Conservation (phyloP, 768 basidiomycete genomes). For the Clavaria fumosa region DNA sequence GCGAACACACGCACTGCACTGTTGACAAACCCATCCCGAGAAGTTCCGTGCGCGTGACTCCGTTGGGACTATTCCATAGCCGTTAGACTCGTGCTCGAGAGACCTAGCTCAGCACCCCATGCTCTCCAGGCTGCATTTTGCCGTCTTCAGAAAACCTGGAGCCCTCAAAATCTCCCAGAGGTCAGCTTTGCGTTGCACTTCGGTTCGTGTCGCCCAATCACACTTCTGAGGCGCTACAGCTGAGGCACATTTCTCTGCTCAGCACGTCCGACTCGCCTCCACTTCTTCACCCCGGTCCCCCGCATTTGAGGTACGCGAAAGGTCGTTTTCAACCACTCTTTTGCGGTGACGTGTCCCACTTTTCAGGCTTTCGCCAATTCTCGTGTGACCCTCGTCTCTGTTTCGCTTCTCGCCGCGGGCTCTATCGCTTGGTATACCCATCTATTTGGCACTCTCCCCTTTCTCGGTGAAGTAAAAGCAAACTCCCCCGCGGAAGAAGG, state of each 20-base stretch:
- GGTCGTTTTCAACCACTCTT: no score
- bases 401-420: slow-evolving; percentile 65
- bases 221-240: no score
- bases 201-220: no score
- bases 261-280: slow-evolving; percentile 59
- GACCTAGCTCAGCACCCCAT: no score
- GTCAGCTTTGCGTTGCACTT: no score
- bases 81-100: slow-evolving; percentile 32
- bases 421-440: slow-evolving; percentile 95
- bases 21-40: no score
- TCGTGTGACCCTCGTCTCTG: slow-evolving; percentile 58
- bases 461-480: slow-evolving; percentile 85
- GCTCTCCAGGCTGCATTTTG: slow-evolving; percentile 70
- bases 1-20: no score
- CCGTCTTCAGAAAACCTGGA: slow-evolving; percentile 47
- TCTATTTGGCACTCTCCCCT: slow-evolving; percentile 79
- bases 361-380: slow-evolving; percentile 51
- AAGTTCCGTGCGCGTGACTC: no score
- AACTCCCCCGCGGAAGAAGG: slow-evolving; percentile 89
- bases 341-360: neutral
- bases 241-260: no score
- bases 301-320: slow-evolving; percentile 41
- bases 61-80: slow-evolving; percentile 29
- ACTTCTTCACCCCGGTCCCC: slow-evolving; percentile 39
- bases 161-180: slow-evolving; percentile 26